Conservation (phyloP, 108 stramenopile genomes). For the Nitzschia palea region DNA sequence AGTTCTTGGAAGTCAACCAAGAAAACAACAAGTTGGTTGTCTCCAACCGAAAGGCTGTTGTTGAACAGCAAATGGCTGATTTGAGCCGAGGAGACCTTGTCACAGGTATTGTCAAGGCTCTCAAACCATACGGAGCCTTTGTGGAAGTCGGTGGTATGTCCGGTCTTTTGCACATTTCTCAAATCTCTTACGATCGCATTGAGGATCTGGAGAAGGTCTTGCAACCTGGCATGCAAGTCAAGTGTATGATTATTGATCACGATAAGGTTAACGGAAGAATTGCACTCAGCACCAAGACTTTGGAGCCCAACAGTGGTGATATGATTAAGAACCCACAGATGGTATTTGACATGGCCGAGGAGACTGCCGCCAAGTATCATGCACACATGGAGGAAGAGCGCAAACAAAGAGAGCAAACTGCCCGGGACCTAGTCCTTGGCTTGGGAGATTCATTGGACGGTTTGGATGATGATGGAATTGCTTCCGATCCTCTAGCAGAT, state of each 20-base stretch:
- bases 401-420: constrained; percentile 89
- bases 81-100: constrained; percentile 92
- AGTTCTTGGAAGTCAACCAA: constrained; percentile 94
- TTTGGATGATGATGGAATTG: constrained; percentile 31
- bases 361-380: constrained; percentile 85
- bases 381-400: constrained; percentile 92
- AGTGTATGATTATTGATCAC: constrained; percentile 98
- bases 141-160: constrained; percentile 96
- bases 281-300: constrained; percentile 94
- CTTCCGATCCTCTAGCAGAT: constrained; percentile 58
- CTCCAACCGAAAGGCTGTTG: constrained; percentile 92
- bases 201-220: constrained; percentile 90
- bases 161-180: constrained; percentile 96
- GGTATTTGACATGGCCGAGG: constrained; percentile 90
- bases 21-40: constrained; percentile 94
- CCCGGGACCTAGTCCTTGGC: constrained; percentile 92
- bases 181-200: constrained; percentile 97
- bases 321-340: constrained; percentile 89
- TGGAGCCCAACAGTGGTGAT: constrained; percentile 96
- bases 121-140: constrained; percentile 97
- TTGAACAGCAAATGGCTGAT: constrained; percentile 91
- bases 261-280: constrained; percentile 96
- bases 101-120: constrained; percentile 89
- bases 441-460: constrained; percentile 91
- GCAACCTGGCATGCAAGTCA: constrained; percentile 87